Base-by-base conservation (phyloP, 1,284 basidiomycete species). In the Erythrobasidium hasegawianum region DNA sequence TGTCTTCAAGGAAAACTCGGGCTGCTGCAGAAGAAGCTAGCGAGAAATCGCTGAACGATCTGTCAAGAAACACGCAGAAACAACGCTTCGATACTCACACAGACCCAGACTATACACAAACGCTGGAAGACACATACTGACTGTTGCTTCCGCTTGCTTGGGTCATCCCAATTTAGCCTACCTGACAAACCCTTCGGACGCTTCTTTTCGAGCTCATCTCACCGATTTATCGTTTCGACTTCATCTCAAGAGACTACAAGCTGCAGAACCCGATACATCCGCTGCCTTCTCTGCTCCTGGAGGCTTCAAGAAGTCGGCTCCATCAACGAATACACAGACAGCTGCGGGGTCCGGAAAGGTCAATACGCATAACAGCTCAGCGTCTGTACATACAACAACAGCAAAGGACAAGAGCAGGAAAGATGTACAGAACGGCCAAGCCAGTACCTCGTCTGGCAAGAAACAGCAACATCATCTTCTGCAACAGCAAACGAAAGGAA, bases 161-260 rank as follows among this genome's bases (percentile, higher is more conserved):
- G 4, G 16, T 24, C 22, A 47, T 47, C 43, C n/a, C 16, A 18
- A n/a, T 47, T 18, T 47, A 95, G 94, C 93, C 53, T 93, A 93
- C 81, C 84, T 92, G 77, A 90, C 91, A 45, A 96, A 95, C 77
- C 94, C 94, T 16, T 86, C 87, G 64, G 92, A 97, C 79, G 85
- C 86, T 52, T 92, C 90, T 2, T 97, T 97, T 79, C 85, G 91
- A 64, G 83, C 90, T 16, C 94, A 92, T 79, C 87, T 97, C 73
- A 97, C 93, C 38, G 92, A 96, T 76, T 87, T 91, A 75, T 92
- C 92, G 41, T 96, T 97, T 76, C 88, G 92, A 59, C 87, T 90
- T 68, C 92, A 97, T 76, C 84, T 97, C 66, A 90, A 86, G 69
- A 87, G 88, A 68, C 85, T 97, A 74, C 87, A 92, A 73, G 80